phyloP scores from a whole-genome alignment of 2,329 filamentous ascomycete species.

The Alternaria tenuissima region DNA sequence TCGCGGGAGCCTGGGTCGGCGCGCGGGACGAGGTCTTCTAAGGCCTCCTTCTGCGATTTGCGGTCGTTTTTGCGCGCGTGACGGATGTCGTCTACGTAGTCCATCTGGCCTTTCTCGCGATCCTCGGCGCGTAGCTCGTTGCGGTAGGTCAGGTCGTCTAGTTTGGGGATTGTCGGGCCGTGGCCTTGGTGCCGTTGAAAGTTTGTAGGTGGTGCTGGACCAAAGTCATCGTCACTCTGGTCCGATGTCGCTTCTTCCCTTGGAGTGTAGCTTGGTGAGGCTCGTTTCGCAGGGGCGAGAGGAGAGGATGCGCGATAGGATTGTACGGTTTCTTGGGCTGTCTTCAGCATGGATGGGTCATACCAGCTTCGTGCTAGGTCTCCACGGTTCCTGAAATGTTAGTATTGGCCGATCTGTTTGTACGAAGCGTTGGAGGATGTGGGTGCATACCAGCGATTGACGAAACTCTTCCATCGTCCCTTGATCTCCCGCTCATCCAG shows the following conservation, averaged over 20 bases:
- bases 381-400: slow-evolving; percentile 75
- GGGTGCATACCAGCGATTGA: slow-evolving; percentile 76
- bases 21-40: slow-evolving; percentile 83
- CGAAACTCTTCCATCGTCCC: slow-evolving; percentile 93
- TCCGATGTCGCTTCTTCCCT: slow-evolving; percentile 15
- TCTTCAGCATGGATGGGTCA: slow-evolving; percentile 74
- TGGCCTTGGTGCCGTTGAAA: slow-evolving; percentile 37
- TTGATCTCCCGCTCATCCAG: slow-evolving; percentile 78
- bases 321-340: slow-evolving; percentile 53
- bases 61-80: slow-evolving; percentile 71
- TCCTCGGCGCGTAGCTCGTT: slow-evolving; percentile 65
- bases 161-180: slow-evolving; percentile 72
- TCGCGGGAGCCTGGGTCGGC: slow-evolving; percentile 85
- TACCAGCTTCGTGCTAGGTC: slow-evolving; percentile 94
- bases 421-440: background rate
- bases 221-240: slow-evolving; percentile 57
- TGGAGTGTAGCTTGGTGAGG: slow-evolving; percentile 30
- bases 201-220: slow-evolving; percentile 60
- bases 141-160: slow-evolving; percentile 75
- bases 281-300: slow-evolving; percentile 20
- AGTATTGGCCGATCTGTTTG: slow-evolving; percentile 45
- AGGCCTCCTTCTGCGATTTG: slow-evolving; percentile 70
- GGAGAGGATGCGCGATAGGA: slow-evolving; percentile 28
- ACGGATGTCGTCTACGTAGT: slow-evolving; percentile 62
- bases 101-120: slow-evolving; percentile 60